Evolutionary conservation across 306 rosid genomes (phyloP).

Genomic region (Chamaecrista fasciculata): DNA sequence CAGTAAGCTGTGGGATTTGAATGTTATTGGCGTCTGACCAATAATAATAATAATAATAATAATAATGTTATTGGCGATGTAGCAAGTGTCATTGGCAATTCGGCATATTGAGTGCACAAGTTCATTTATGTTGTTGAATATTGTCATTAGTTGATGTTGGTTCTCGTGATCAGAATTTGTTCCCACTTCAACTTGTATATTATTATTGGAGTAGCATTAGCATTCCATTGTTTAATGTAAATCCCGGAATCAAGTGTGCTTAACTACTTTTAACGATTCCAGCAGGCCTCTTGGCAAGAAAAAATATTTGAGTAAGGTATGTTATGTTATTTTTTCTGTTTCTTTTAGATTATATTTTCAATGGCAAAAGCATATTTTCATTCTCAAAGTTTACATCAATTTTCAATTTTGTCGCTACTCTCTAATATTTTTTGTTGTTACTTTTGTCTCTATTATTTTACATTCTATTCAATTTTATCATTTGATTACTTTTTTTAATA

Average conservation of each 20-base stretch:
- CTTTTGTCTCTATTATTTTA: no score
- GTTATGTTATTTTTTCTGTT: no score
- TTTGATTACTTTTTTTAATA: no score
- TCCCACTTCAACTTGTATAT: constrained; percentile 42
- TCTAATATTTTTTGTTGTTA: no score
- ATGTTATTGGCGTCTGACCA: constrained; percentile 27
- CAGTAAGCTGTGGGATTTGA: constrained; percentile 29
- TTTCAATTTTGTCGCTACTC: no score
- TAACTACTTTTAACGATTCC: constrained; percentile 25
- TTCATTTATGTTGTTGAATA: constrained; percentile 37
- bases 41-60: background rate
- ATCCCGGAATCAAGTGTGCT: constrained; percentile 28
- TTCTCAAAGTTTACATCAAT: no score
- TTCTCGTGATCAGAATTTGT: constrained; percentile 27
- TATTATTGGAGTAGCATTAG: constrained; percentile 32
- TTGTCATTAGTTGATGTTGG: constrained; percentile 36
- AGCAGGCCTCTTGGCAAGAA: constrained; percentile 16
- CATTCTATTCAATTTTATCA: no score
- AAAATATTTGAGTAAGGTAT: no score
- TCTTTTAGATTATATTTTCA: no score
- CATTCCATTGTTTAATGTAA: constrained; percentile 33
- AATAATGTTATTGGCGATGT: no score
- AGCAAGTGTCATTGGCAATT: constrained; percentile 16
- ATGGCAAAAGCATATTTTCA: no score
- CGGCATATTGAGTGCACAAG: constrained; percentile 30